Percentiles rank a stretch among this genome's conserved stretches.
phyloP scores from a whole-genome alignment of 2,329 filamentous ascomycete genomes.

The Sclerotinia glacialis region DNA sequence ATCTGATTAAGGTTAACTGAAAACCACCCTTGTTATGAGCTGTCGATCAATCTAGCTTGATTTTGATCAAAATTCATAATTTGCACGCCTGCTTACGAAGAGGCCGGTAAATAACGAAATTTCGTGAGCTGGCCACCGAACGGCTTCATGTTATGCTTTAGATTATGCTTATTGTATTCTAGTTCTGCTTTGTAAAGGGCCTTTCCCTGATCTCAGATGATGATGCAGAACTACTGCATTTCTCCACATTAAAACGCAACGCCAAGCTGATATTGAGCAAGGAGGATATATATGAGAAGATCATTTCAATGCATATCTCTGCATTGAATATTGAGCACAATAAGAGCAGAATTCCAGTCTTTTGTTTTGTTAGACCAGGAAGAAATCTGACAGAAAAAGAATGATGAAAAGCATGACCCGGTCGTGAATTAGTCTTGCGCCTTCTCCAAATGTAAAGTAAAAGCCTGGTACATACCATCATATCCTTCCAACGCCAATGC shows the following conservation, averaged over 20 bases:
- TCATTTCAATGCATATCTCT: neutral
- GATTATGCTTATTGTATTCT: too few relatives aligned
- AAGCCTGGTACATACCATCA: conserved; percentile 11
- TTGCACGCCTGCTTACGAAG: too few relatives aligned
- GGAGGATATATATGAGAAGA: neutral
- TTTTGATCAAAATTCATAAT: too few relatives aligned
- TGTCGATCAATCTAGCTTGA: too few relatives aligned
- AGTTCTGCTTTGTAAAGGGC: too few relatives aligned
- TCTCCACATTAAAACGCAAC: neutral
- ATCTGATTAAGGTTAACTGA: too few relatives aligned
- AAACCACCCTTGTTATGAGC: too few relatives aligned
- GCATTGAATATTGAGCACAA: neutral
- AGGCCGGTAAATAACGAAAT: too few relatives aligned
- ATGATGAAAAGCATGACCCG: neutral
- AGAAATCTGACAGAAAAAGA: too few relatives aligned
- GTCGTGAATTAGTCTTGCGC: neutral
- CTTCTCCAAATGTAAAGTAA: neutral
- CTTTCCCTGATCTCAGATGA: neutral
- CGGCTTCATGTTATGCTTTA: too few relatives aligned
- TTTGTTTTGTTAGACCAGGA: neutral
- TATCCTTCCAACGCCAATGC: conserved; percentile 11
- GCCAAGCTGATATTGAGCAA: neutral
- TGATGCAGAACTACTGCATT: neutral
- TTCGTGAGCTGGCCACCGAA: too few relatives aligned
- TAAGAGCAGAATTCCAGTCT: neutral